Evolutionary conservation across 2,329 filamentous ascomycete species (phyloP).

Genomic region (Talaromyces atroroseus): DNA sequence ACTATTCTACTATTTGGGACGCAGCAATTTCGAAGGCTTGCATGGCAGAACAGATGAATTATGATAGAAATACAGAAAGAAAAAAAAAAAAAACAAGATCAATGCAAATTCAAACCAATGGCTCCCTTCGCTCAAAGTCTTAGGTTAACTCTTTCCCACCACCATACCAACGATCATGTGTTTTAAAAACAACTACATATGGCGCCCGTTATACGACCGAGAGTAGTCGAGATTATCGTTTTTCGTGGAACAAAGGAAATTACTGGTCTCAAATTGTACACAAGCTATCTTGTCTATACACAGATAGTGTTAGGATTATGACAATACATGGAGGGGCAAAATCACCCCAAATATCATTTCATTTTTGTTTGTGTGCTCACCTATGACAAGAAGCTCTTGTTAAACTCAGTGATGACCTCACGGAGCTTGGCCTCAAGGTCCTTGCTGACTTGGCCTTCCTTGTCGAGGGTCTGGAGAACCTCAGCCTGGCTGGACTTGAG

Average conservation of each 20-base stretch:
- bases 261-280: slow-evolving; percentile 42
- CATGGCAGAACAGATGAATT: background rate
- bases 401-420: slow-evolving; percentile 73
- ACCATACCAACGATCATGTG: too few species aligned
- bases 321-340: slow-evolving; percentile 30
- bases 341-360: slow-evolving; percentile 14
- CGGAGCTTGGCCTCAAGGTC: slow-evolving; percentile 62
- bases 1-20: too few species aligned
- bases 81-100: too few species aligned
- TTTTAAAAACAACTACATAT: background rate
- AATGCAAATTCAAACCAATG: too few species aligned
- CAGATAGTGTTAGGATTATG: slow-evolving; percentile 26
- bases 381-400: slow-evolving; percentile 73
- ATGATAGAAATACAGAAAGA: background rate
- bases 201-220: background rate
- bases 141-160: background rate
- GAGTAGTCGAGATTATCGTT: background rate
- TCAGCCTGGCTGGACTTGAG: slow-evolving; percentile 86
- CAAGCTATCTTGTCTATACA: slow-evolving; percentile 43
- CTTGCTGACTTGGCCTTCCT: slow-evolving; percentile 95
- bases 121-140: background rate
- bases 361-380: slow-evolving; percentile 32
- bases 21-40: too few species aligned
- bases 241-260: slow-evolving; percentile 27
- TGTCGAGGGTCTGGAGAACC: slow-evolving; percentile 79